Base-by-base conservation (phyloP, 192 early-diverging fungal genomes). In the Helicostylum pulchrum region DNA sequence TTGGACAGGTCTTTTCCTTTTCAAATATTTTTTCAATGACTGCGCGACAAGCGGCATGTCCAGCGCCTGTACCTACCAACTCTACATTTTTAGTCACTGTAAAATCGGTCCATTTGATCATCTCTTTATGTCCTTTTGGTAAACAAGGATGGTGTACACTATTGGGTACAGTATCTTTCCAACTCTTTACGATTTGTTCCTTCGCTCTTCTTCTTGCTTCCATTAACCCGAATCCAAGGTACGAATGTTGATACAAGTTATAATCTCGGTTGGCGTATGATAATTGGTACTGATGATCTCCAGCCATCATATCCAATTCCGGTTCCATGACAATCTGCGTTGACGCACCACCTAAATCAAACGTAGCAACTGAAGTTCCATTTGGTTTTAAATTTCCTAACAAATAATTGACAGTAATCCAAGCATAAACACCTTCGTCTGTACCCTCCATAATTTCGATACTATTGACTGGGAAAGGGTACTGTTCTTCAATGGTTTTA, bases 301-400 rank as follows among this genome's bases (percentile, higher is more conserved):
- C 94, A 9, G 81, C 67, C 0, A 72, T 65, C 26, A 83, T 77
- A 6, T 71, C 66, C 20, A 74, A 78, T 32, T 76, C 71, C 0
- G 96, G 96, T 72, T 97, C 97, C 83, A 97, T 97, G 0, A 96
- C 97, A 60, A 99, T 94, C 76, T 99, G 95, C 7, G 97, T 99
- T 20, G 93, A 95, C 3, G 89, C 97, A 50, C 97, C 97, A 43
- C 97, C 97, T 62, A 99, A 82, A 71, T 99, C 97, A 85, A 99
- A 88, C 26, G 95, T 87, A 0, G 93, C 97, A 1, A 89, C 95
- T 1, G 94, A 95, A 19, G 74, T 75, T 8, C 71, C 70, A 11
- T 60, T 39, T 15, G 32, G 36, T 64, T 76, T 58, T 0, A 75
- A 30, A 9, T 78, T 76, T 9, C 85, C 91, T 31, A 95, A 80